Evolutionary conservation across 176 grass and related monocot genomes (phyloP), one percentile per base, ranked within the genome.

Genomic region (Phoenix dactylifera): DNA sequence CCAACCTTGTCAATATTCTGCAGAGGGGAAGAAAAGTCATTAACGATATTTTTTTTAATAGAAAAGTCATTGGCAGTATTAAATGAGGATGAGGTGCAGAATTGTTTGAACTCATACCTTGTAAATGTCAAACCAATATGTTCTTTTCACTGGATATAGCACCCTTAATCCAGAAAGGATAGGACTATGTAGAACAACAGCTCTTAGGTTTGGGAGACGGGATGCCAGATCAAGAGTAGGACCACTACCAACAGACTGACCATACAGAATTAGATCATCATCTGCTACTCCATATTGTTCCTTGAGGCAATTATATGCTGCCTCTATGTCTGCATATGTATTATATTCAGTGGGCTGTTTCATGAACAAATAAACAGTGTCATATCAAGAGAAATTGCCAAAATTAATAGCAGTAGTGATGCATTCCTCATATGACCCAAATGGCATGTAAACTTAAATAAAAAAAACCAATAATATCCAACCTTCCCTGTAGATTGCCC

Each of bases 311-410:
- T 76, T 82, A 78, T 95, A 85, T 67, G 82, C 85, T 71, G 89
- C 81, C 84, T 95, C 85, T 64, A 95, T 85, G 82, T 95, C 89
- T 85, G 84, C 81, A 88, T 95, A 95, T 66, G 89, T 95, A 76
- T 95, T 95, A 84, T 75, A 89, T 75, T 95, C 89, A 62, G 80
- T 82, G 63, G 85, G 85, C 89, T 95, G 83, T 83, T 82, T 79
- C 74, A 82, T 79, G 66, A 50, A 82, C 82, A 75, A 82, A 82
- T 72, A 72, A 78, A 78, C 6, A 71, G 28, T 63, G 71, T 77
- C 78, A 78, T 87, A 44, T 44, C 35, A 44, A 9, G 12, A 44
- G 35, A 44, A 44, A 44, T 44, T 12, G 10, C 35, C 32, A 39
- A 39, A 28, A 39, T 6, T 0, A 39, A 39, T 39, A 44, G 29